Conservation (phyloP, 805 yeast species). For the Danielia oregonensis region DNA sequence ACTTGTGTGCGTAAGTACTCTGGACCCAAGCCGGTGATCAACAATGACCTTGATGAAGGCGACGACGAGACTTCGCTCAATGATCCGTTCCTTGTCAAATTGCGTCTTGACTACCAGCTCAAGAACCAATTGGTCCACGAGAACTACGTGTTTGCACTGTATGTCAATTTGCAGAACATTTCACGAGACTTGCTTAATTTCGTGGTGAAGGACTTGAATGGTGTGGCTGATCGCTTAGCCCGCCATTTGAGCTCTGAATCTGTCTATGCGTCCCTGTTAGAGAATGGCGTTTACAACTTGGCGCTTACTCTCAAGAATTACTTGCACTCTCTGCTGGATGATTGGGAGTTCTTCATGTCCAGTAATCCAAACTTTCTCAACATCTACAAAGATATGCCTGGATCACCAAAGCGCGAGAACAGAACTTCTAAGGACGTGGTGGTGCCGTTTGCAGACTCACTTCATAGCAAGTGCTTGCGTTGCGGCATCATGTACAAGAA, state of each 20-base stretch:
- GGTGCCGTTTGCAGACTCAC: slow-evolving; percentile 33
- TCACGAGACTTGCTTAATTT: slow-evolving; percentile 35
- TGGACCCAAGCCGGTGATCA: slow-evolving; percentile 28
- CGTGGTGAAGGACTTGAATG: slow-evolving; percentile 34
- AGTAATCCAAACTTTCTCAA: slow-evolving; percentile 28
- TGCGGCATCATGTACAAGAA: slow-evolving; percentile 40
- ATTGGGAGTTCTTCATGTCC: slow-evolving; percentile 38
- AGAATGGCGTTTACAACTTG: slow-evolving; percentile 16
- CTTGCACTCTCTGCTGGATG: slow-evolving; percentile 23
- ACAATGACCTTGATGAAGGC: slow-evolving; percentile 18
- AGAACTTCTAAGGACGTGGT: slow-evolving; percentile 20
- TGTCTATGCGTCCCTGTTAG: slow-evolving; percentile 14
- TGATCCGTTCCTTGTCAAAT: slow-evolving; percentile 41
- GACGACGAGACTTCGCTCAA: slow-evolving; percentile 26
- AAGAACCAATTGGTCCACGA: slow-evolving; percentile 40
- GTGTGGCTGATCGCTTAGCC: slow-evolving; percentile 31
- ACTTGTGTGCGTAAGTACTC: slow-evolving; percentile 32
- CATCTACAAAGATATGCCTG: slow-evolving; percentile 15
- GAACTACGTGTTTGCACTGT: slow-evolving; percentile 40
- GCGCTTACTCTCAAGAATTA: slow-evolving; percentile 23
- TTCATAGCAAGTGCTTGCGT: slow-evolving; percentile 38
- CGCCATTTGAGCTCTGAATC: slow-evolving; percentile 23
- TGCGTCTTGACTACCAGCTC: slow-evolving; percentile 36
- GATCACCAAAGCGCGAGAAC: slow-evolving; percentile 16
- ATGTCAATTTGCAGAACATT: slow-evolving; percentile 38